Evolutionary conservation across 345 rosid species (phyloP).

Genomic region (Brassica nigra): DNA sequence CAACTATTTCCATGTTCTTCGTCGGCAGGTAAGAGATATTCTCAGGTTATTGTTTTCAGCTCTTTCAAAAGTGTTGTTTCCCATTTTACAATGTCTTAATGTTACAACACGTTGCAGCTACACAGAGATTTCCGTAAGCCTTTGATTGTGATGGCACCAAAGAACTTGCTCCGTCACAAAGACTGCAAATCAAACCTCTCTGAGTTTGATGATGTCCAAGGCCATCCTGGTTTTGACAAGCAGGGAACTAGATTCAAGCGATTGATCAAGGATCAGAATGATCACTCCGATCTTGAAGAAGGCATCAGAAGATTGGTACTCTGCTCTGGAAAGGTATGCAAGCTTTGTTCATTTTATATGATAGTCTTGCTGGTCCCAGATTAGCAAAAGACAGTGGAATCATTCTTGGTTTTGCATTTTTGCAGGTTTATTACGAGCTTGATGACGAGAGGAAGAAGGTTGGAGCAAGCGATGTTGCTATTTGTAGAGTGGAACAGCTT

Average conservation of each 20-base stretch:
- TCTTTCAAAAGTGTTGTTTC: slow-evolving; percentile 9
- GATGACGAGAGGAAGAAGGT: slow-evolving; percentile 64
- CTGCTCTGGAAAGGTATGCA: slow-evolving; percentile 86
- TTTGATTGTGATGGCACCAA: slow-evolving; percentile 81
- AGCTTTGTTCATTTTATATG: not conserved
- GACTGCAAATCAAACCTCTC: slow-evolving; percentile 92
- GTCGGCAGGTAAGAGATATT: slow-evolving; percentile 63
- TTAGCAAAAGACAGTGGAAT: not conserved
- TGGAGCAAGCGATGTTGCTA: slow-evolving; percentile 60
- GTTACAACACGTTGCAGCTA: slow-evolving; percentile 47
- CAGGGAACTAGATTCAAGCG: slow-evolving; percentile 96
- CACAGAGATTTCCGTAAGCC: slow-evolving; percentile 95
- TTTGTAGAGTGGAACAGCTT: slow-evolving; percentile 82
- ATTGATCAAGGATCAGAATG: slow-evolving; percentile 82
- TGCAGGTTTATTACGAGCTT: slow-evolving; percentile 67
- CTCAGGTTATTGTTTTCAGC: not conserved
- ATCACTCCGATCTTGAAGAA: slow-evolving; percentile 80
- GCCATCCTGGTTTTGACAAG: slow-evolving; percentile 93
- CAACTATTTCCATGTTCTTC: slow-evolving; percentile 78
- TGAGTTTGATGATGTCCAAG: slow-evolving; percentile 93
- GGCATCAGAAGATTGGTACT: slow-evolving; percentile 84
- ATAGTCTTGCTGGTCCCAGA: slow-evolving; percentile 11
- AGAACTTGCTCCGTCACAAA: slow-evolving; percentile 89
- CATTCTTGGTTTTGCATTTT: not conserved
- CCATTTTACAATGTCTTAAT: slow-evolving; percentile 4